These are phyloP conservation scores for Gonium pectorale DNA, from an alignment of 139 green algal species.

Conservation along the genomic window DNA sequence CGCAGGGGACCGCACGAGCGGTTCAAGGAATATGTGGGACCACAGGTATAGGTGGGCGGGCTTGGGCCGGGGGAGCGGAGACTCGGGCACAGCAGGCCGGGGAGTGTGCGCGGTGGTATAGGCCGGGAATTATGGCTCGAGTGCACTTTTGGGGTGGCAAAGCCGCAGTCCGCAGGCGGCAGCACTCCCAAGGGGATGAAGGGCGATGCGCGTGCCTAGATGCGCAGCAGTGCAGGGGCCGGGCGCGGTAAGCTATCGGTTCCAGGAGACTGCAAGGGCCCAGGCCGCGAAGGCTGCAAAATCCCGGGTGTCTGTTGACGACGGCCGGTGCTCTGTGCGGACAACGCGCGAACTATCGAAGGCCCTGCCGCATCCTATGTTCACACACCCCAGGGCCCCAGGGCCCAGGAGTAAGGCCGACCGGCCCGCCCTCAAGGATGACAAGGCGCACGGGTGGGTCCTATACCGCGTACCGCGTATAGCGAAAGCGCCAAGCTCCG, in stretches of 20 bases:
- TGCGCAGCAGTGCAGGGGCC: too few relatives aligned
- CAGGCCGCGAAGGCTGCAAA: not conserved
- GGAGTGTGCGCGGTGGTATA: not conserved
- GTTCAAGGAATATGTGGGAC: not conserved
- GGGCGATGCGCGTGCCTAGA: too few relatives aligned
- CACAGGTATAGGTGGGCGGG: not conserved
- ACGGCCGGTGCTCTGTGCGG: not conserved
- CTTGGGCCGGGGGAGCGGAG: not conserved
- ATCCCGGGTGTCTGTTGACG: not conserved
- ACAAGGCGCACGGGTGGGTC: not conserved
- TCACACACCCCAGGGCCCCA: not conserved
- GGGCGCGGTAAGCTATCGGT: too few relatives aligned
- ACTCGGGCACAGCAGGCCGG: not conserved
- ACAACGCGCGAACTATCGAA: too few relatives aligned
- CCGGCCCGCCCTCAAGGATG: not conserved
- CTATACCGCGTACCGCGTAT: constrained; percentile 71
- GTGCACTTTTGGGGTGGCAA: too few relatives aligned
- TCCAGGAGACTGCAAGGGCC: too few relatives aligned
- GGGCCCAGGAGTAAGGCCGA: not conserved
- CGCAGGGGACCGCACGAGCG: not conserved
- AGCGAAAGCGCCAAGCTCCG: constrained; percentile 80
- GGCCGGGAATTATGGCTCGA: too few relatives aligned
- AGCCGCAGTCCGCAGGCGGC: too few relatives aligned
- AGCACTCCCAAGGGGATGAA: too few relatives aligned
- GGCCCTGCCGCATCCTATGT: not conserved